Percentiles rank a stretch among this genome's conserved stretches.
These are phyloP conservation scores for Cyberlindnera euphorbiae DNA, from an alignment of 805 yeast genomes.

Conservation along the genomic window DNA sequence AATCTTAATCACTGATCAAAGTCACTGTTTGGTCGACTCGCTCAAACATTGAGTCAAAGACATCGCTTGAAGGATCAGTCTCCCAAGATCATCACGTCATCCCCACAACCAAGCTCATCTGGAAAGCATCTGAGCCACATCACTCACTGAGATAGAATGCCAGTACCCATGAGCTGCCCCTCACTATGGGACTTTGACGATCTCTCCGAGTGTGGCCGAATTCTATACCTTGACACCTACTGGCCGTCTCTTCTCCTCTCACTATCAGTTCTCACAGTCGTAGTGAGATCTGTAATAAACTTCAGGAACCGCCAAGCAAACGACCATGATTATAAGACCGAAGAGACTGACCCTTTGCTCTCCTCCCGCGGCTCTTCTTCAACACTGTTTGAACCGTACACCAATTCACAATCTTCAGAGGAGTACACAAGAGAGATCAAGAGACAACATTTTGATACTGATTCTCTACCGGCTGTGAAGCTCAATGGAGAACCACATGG, in stretches of 20 bases:
- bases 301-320: conserved; percentile 1
- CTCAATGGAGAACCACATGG: conserved; percentile 65
- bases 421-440: conserved; percentile 35
- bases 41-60: no score
- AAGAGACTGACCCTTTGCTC: conserved; percentile 19
- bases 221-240: conserved; percentile 33
- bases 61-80: no score
- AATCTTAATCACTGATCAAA: no score
- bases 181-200: conserved; percentile 58
- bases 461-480: conserved; percentile 45
- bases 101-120: no score
- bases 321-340: conserved; percentile 1
- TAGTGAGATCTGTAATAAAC: conserved; percentile 7
- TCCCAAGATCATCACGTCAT: no score
- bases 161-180: no score
- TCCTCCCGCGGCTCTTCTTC: no score
- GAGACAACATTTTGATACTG: conserved; percentile 55
- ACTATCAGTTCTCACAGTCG: conserved; percentile 15
- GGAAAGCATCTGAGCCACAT: no score
- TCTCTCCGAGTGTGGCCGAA: conserved; percentile 47
- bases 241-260: conserved; percentile 33
- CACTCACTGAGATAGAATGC: no score
- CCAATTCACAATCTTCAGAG: conserved; percentile 7
- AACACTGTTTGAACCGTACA: conserved; percentile 8
- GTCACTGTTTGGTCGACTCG: no score